Base-by-base conservation (phyloP, 169 alveolate species). In the Nephromyces sp. region DNA sequence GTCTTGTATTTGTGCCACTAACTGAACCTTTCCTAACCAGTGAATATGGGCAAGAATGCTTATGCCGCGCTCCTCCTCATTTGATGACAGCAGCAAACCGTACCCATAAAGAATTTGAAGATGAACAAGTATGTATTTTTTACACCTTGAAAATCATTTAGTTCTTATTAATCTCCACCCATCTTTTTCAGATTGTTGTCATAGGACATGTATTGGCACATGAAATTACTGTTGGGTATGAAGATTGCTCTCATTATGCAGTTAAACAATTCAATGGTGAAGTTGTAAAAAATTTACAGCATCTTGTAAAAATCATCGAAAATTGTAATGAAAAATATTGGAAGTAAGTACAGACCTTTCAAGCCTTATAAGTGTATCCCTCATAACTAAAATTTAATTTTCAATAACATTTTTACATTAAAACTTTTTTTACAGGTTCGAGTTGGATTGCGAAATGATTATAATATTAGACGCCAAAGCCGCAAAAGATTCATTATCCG, bases 1-100 rank as follows among this genome's bases (percentile, higher is more conserved):
- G 68, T 15, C 15, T 62, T 15, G 68, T 62, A 15, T 62, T 62
- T 62, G 43, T 62, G 15, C 68, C 68, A n/a, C 43, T 62, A 8
- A 8, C 68, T 15, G 68, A 62, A n/a, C n/a, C 29, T 8, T 62
- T 72, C 53, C 43, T 78, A 21, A 63, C 64, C n/a, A 33, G 73
- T 61, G 84, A 78, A 35, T 78, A 78, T 52, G 84, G 84, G 0
- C 79, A 78, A 4, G 79, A 78, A 33, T 78, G 68, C 29, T 76
- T 69, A 30, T 33, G 75, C 29, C 68, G 79, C 24, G 84, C 84
- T 0, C 84, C 84, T 1, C 80, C 68, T 22, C 22, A 8, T 21
- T n/a, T 62, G 15, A 8, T 62, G 66, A n/a, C 68, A n/a, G 68
- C 68, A n/a, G n/a, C 43, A n/a, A 8, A 62, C 29, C 68, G 68